Conservation (phyloP, 371 early-diverging fungal genomes). For the Capillidium rhysosporum region DNA sequence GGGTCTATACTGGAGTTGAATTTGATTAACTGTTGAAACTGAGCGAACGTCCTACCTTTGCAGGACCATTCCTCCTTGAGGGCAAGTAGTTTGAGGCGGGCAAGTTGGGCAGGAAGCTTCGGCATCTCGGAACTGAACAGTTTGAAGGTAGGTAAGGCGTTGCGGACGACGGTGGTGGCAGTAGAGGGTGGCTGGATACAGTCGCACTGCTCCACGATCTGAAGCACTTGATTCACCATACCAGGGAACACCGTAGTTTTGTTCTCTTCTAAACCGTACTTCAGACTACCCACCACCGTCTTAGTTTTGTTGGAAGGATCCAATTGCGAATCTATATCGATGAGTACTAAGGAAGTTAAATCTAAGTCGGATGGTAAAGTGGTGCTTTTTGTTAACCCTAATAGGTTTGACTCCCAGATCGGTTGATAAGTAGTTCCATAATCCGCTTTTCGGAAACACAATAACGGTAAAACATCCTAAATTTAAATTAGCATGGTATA, state of each 20-base stretch:
- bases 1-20: neutral
- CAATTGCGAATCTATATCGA: neutral
- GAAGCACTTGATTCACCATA: neutral
- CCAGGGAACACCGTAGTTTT: neutral
- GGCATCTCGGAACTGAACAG: neutral
- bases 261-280: neutral
- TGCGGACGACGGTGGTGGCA: neutral
- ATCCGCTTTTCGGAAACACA: constrained; percentile 7
- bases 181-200: neutral
- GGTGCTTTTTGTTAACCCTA: constrained; percentile 8
- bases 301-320: neutral
- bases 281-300: too few species aligned
- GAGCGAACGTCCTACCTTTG: constrained; percentile 3
- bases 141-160: neutral
- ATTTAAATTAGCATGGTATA: neutral
- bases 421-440: constrained; percentile 10
- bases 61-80: constrained; percentile 4
- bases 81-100: neutral
- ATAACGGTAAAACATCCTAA: constrained; percentile 13
- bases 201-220: neutral
- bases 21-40: neutral
- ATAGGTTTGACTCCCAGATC: constrained; percentile 10
- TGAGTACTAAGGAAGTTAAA: neutral
- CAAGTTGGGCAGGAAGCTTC: neutral
- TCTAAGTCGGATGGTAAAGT: constrained; percentile 9